phyloP scores from a whole-genome alignment of 345 rosid species.

The Litchi chinensis region DNA sequence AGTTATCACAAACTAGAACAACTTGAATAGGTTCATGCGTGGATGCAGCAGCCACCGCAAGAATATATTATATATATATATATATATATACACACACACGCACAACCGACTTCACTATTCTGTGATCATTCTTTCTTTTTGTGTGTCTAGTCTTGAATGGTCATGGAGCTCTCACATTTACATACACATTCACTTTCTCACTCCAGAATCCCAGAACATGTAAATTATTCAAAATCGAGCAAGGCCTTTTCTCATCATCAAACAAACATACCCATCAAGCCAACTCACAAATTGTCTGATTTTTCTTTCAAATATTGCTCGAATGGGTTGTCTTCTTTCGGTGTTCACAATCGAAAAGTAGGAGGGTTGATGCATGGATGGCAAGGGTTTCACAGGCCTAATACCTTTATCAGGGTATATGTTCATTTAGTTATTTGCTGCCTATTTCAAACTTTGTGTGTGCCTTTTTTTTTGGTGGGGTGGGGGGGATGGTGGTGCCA shows the following conservation, averaged over 20 bases:
- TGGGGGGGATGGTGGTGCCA: no score
- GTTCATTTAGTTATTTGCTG: no score
- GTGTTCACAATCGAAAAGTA: not conserved
- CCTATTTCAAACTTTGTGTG: no score
- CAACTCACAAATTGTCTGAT: not conserved
- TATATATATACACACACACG: constrained; percentile 38
- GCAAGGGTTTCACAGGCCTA: not conserved
- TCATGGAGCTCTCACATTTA: not conserved
- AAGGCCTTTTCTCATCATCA: not conserved
- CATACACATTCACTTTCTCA: no score
- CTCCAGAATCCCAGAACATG: not conserved
- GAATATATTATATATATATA: no score
- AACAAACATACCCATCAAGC: not conserved
- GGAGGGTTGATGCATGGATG: no score
- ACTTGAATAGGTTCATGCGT: no score
- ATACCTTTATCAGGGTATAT: not conserved
- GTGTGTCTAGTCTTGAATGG: no score
- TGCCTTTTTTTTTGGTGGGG: no score
- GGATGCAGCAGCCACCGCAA: no score
- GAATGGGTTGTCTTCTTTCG: not conserved
- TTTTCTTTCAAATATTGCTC: not conserved
- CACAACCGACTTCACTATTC: not conserved
- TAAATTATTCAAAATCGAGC: not conserved
- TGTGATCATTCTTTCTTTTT: not conserved
- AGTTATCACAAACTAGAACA: no score